These are phyloP conservation scores for Singerocomus inundabilis DNA, from an alignment of 1,284 basidiomycete species.

Conservation along the genomic window DNA sequence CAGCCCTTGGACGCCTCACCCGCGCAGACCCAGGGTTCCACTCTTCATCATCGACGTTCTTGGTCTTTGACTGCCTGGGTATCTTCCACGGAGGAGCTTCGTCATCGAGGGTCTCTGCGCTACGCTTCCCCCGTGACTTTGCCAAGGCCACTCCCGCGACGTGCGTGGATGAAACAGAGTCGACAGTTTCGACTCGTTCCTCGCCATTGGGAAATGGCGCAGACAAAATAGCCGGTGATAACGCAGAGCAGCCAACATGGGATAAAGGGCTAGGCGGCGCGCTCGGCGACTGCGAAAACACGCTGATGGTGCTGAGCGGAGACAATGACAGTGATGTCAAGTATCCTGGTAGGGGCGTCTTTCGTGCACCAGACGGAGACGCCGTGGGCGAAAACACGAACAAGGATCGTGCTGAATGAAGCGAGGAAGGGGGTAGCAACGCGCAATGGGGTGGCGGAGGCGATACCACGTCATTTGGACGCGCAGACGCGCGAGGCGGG, in stretches of 20 bases:
- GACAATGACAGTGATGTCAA: constrained; percentile 16
- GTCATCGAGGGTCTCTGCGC: background rate
- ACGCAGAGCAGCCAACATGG: background rate
- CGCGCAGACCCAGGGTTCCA: constrained; percentile 20
- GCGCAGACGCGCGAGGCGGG: background rate
- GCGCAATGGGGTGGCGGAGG: background rate
- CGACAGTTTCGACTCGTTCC: background rate
- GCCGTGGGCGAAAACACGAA: background rate
- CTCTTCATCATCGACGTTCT: constrained; percentile 26
- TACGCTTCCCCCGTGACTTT: constrained; percentile 17
- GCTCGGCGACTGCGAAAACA: constrained; percentile 16
- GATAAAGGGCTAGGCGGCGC: constrained; percentile 6
- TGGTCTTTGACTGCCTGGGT: constrained; percentile 13
- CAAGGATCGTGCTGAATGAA: constrained; percentile 1
- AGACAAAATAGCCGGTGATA: constrained; percentile 2
- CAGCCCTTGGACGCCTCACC: constrained; percentile 7
- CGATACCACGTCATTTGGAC: background rate
- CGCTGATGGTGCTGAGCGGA: constrained; percentile 19
- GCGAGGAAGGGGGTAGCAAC: background rate
- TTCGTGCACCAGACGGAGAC: background rate
- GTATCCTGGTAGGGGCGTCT: background rate
- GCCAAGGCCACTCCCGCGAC: background rate
- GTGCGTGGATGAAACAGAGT: background rate
- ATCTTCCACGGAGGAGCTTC: constrained; percentile 1
- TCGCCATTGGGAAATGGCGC: background rate